Base-by-base conservation (phyloP, 441 rosid species). In the Melastoma candidum region DNA sequence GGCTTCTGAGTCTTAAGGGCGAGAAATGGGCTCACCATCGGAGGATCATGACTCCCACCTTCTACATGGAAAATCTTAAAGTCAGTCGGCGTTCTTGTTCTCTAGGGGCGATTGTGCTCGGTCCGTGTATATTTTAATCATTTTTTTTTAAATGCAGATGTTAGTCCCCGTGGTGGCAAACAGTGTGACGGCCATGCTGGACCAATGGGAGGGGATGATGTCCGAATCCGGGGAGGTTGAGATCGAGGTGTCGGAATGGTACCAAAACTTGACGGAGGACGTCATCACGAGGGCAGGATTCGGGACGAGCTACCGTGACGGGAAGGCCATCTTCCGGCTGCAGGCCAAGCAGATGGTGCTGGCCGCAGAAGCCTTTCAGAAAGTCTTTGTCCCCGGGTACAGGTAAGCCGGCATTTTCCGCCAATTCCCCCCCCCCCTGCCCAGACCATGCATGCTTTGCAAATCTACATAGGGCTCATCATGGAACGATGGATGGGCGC, bases 21-120 rank as follows among this genome's bases (percentile, higher is more conserved):
- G 82, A 85, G 54, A 88, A 88, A 74, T 93, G 97, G 98, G 76
- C 82, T 78, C 93, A 76, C 69, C 98, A 93, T 57, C 75, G 96
- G 17, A 93, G 80, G 77, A 85, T 86, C 65, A 81, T 93, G 6
- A 58, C 82, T 7, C 97, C 92, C 6, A 78, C 90, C 29, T 86
- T 93, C 71, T 96, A 88, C 53, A 81, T 82, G 95, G 95, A 93
- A 59, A 93, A 93, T 81, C 95, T 93, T 77, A 85, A 84, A 74
- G 97, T 86, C 71, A 58, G 58, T 24, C 10, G 9, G 11, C 26
- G 29, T 59, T 26, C 6, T 17, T 26, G 3, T 44, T 24, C 11
- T 14, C 13, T 9, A 8, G 2, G 26, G 41, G 6, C 8, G 41
- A 36, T 36, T 36, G 8, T 6, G 6, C 7, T 36, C 41, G 22